A percentile compares a stretch with the other conserved stretches of the same genome.
phyloP scores from a whole-genome alignment of 1,284 basidiomycete genomes.

The Wolfiporia cocos region DNA sequence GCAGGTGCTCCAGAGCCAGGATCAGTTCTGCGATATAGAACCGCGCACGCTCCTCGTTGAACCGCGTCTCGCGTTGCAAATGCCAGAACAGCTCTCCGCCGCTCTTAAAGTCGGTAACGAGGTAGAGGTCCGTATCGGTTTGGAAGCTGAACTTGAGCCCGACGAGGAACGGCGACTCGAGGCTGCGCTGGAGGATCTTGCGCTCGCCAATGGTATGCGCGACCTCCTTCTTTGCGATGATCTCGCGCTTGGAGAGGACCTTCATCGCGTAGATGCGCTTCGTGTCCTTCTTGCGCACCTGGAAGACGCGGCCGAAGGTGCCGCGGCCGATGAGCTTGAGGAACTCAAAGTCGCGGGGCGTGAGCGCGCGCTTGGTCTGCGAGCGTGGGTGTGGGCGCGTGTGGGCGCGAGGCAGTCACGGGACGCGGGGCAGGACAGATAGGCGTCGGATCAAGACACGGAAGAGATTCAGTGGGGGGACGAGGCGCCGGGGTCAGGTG shows the following conservation, averaged over 20 bases:
- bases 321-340: constrained; percentile 98
- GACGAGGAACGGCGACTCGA: constrained; percentile 96
- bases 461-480: constrained; percentile 8
- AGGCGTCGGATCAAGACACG: constrained; percentile 1
- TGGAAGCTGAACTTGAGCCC: constrained; percentile 99
- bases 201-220: constrained; percentile 99
- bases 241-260: constrained; percentile 97
- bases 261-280: constrained; percentile 99
- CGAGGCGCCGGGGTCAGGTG: constrained; percentile 15
- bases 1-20: constrained; percentile 90
- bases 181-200: constrained; percentile 93
- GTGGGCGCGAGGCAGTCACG: neutral
- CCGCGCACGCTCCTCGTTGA: constrained; percentile 86
- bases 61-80: constrained; percentile 90
- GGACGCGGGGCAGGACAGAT: constrained; percentile 1
- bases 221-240: constrained; percentile 98
- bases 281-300: constrained; percentile 97
- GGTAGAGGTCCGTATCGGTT: constrained; percentile 91
- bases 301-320: constrained; percentile 99
- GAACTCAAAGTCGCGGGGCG: constrained; percentile 95
- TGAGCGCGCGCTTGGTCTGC: constrained; percentile 77
- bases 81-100: constrained; percentile 99
- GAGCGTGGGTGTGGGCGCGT: constrained; percentile 4
- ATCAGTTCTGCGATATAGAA: constrained; percentile 97
- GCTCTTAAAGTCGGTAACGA: constrained; percentile 98